phyloP scores from a whole-genome alignment of 495 filamentous ascomycete genomes.

The Astrothelium macrocarpum region DNA sequence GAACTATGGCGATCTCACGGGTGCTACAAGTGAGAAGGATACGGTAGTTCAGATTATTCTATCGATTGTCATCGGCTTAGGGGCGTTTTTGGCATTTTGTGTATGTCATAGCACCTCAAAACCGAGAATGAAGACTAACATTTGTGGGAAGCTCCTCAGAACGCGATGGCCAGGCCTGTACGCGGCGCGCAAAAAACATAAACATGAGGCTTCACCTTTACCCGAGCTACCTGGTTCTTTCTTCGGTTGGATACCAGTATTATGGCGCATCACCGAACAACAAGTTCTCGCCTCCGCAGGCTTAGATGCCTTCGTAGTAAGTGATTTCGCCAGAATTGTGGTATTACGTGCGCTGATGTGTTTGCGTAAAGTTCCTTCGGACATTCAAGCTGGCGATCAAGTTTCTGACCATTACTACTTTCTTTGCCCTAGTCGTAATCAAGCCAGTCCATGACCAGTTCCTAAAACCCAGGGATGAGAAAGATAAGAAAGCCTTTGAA shows the following conservation, averaged over 20 bases:
- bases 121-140: too few species aligned
- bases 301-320: slow-evolving; percentile 86
- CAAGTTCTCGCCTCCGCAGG: slow-evolving; percentile 85
- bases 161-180: slow-evolving; percentile 91
- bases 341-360: slow-evolving; percentile 1
- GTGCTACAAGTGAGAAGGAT: slow-evolving; percentile 39
- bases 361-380: slow-evolving; percentile 57
- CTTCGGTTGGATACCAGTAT: slow-evolving; percentile 85
- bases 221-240: slow-evolving; percentile 78
- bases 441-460: slow-evolving; percentile 67
- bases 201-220: slow-evolving; percentile 57
- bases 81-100: slow-evolving; percentile 56
- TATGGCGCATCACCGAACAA: slow-evolving; percentile 83
- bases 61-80: slow-evolving; percentile 46
- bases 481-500: slow-evolving; percentile 31
- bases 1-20: slow-evolving; percentile 15
- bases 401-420: slow-evolving; percentile 65
- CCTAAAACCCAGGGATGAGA: slow-evolving; percentile 29
- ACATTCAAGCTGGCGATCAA: slow-evolving; percentile 93
- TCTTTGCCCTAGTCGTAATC: slow-evolving; percentile 71
- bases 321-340: slow-evolving; percentile 24
- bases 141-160: slow-evolving; percentile 68
- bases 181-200: slow-evolving; percentile 70
- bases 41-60: slow-evolving; percentile 50
- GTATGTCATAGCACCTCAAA: slow-evolving; percentile 37